Evolutionary conservation across 352 stramenopile genomes (phyloP), one percentile per base, ranked within the genome.

Genomic region (Elongisporangium prolatum): DNA sequence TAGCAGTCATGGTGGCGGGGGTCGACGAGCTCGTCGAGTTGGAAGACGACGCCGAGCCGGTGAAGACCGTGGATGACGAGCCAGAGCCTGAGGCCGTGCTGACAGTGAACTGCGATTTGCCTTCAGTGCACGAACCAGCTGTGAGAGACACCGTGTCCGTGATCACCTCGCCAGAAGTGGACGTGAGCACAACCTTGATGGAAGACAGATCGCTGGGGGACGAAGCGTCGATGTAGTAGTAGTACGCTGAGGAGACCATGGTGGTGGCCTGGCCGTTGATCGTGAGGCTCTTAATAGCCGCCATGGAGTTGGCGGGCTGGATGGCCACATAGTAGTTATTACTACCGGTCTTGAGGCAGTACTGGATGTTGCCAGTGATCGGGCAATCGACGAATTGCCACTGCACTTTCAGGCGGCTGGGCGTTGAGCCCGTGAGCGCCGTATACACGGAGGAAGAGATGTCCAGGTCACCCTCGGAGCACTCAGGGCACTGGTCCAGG

Each of bases 301-400:
- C 60, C 21, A 16, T 13, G 48, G 63, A 63, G 63, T 89, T 88
- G n/a, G 81, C 65, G 9, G 81, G 81, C 54, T 91, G 81, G 56
- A 91, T 60, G 0, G 81, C 78, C 21, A 72, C 59, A 75, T 77
- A 91, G 51, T 80, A 86, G 28, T 62, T 40, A 54, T 80, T 88
- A 51, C 77, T 88, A 13, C 77, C 79, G 1, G 54, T 65, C 59
- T 89, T 88, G 55, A 88, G 66, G 67, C 82, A 92, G 44, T 84
- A 82, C 58, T 90, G 57, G 50, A 92, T 60, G 25, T 72, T 83
- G 21, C 71, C 63, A 21, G 67, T 50, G 40, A 83, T 54, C 0
- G 77, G 80, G 55, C 83, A 92, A 59, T 89, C 78, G 24, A 90
- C 80, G 51, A 89, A 92, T 21, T 65, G 62, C 82, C 82, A 92